A percentile compares a stretch with the other conserved stretches of the same genome.
These are phyloP conservation scores for Ilyonectria robusta DNA, from an alignment of 2,329 filamentous ascomycete genomes.

Conservation along the genomic window DNA sequence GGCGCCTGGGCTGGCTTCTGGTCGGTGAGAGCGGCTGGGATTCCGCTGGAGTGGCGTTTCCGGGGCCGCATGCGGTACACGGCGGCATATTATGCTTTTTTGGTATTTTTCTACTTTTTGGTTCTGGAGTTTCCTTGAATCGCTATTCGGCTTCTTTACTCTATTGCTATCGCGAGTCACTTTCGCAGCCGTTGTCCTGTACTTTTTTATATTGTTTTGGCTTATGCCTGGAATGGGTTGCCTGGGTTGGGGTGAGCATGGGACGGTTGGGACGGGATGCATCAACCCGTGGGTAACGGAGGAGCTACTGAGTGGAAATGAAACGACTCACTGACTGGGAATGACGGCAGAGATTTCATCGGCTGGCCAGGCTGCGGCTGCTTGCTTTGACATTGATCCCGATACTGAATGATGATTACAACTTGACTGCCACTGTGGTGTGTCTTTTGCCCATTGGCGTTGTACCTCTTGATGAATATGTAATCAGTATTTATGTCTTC, in stretches of 20 bases:
- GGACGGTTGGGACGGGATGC: conserved; percentile 16
- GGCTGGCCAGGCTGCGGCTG: conserved; percentile 32
- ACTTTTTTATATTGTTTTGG: conserved; percentile 17
- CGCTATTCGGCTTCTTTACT: conserved; percentile 9
- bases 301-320: conserved; percentile 25
- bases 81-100: conserved; percentile 26
- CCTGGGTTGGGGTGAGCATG: conserved; percentile 15
- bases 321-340: conserved; percentile 21
- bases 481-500: not conserved
- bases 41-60: conserved; percentile 46
- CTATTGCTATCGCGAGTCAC: not conserved
- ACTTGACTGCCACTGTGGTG: conserved; percentile 8
- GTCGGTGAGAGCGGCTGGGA: conserved; percentile 58
- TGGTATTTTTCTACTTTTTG: conserved; percentile 10
- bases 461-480: not conserved
- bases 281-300: conserved; percentile 26
- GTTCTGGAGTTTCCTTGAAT: conserved; percentile 18
- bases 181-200: conserved; percentile 16
- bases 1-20: conserved; percentile 50
- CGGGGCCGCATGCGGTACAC: conserved; percentile 29
- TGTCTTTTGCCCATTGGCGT: not conserved
- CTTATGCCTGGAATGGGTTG: conserved; percentile 11
- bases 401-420: conserved; percentile 40
- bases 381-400: conserved; percentile 39
- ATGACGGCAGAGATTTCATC: conserved; percentile 25